A percentile compares a stretch with the other conserved stretches of the same genome.
These are phyloP conservation scores for Stemphylium beticola DNA, from an alignment of 2,329 filamentous ascomycete species.

Conservation along the genomic window DNA sequence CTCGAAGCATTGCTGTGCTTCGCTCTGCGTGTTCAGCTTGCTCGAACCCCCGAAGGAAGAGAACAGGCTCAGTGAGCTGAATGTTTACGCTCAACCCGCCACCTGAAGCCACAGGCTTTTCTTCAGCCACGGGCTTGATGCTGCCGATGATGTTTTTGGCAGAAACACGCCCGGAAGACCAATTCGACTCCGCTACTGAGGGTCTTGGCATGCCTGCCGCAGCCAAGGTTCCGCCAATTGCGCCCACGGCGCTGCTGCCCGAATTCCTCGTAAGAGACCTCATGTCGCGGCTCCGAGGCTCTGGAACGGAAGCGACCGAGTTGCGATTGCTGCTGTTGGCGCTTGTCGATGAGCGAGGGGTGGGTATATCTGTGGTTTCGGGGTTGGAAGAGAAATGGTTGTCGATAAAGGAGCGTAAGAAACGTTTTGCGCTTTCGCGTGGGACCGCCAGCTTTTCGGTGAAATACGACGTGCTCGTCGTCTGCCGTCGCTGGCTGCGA, in stretches of 20 bases:
- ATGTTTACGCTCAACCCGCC: constrained; percentile 78
- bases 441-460: constrained; percentile 59
- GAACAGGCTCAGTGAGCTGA: constrained; percentile 76
- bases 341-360: constrained; percentile 37
- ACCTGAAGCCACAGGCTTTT: constrained; percentile 78
- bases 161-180: constrained; percentile 45
- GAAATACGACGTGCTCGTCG: constrained; percentile 44
- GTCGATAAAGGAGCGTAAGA: constrained; percentile 56
- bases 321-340: constrained; percentile 28
- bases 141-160: constrained; percentile 45
- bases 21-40: constrained; percentile 68
- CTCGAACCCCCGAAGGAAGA: constrained; percentile 81
- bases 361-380: constrained; percentile 28
- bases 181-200: constrained; percentile 49
- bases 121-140: constrained; percentile 48
- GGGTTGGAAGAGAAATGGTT: constrained; percentile 36
- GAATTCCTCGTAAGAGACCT: constrained; percentile 50
- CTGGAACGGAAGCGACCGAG: constrained; percentile 36
- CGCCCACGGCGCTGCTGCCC: constrained; percentile 37
- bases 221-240: constrained; percentile 40
- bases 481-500: constrained; percentile 36
- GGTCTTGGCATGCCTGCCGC: constrained; percentile 49
- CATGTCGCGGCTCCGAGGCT: constrained; percentile 46
- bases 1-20: constrained; percentile 82
- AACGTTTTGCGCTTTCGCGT: constrained; percentile 57